Conservation (phyloP, 2,329 filamentous ascomycete genomes). For the Metarhizium anisopliae region DNA sequence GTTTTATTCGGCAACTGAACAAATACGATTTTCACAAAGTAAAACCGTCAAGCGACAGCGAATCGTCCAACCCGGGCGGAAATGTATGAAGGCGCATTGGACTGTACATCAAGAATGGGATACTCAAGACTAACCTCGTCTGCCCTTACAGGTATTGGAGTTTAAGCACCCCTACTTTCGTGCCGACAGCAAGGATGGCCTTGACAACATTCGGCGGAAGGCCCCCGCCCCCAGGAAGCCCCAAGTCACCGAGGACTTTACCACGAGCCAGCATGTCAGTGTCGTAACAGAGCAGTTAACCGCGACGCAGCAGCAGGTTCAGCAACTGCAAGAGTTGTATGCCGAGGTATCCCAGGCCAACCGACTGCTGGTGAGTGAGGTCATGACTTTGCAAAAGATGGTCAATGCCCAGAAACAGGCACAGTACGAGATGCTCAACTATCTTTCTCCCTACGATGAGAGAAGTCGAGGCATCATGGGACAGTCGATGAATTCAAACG, state of each 20-base stretch:
- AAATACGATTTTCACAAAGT: slow-evolving; percentile 99
- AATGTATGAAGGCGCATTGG: slow-evolving; percentile 20
- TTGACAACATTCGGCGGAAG: slow-evolving; percentile 94
- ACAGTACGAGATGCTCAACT: slow-evolving; percentile 48
- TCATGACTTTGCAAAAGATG: slow-evolving; percentile 51
- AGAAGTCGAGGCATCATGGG: slow-evolving; percentile 27
- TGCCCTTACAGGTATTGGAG: slow-evolving; percentile 48
- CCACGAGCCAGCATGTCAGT: slow-evolving; percentile 79
- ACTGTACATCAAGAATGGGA: not conserved
- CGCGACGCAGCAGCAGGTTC: slow-evolving; percentile 86
- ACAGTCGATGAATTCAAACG: slow-evolving; percentile 23
- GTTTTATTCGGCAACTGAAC: slow-evolving; percentile 90
- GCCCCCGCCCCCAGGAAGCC: slow-evolving; percentile 82
- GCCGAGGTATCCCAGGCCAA: slow-evolving; percentile 63
- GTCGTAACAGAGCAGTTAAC: slow-evolving; percentile 80
- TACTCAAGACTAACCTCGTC: slow-evolving; percentile 4
- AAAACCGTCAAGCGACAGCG: slow-evolving; percentile 38
- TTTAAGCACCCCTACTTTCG: slow-evolving; percentile 97
- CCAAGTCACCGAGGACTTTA: slow-evolving; percentile 58
- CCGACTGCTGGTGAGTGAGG: slow-evolving; percentile 52
- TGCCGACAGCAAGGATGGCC: slow-evolving; percentile 87
- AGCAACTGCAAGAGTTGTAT: slow-evolving; percentile 76
- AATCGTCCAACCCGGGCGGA: slow-evolving; percentile 23
- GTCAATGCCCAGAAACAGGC: slow-evolving; percentile 49
- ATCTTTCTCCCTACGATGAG: slow-evolving; percentile 38